These are phyloP conservation scores for Mucor circinelloides DNA, from an alignment of 371 early-diverging fungal genomes.

Conservation along the genomic window DNA sequence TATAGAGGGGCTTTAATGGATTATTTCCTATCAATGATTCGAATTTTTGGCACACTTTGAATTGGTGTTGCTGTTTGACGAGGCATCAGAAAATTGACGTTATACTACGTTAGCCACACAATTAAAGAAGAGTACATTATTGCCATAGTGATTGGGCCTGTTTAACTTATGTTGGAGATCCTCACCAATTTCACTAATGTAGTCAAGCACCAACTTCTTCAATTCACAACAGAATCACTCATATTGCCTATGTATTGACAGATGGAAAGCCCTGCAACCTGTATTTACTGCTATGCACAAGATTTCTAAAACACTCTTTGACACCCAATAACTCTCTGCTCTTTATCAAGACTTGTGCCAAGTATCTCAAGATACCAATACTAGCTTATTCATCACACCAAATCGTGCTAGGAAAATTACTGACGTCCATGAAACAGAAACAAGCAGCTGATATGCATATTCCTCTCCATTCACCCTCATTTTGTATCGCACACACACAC, in stretches of 20 bases:
- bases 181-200: slow-evolving; percentile 62
- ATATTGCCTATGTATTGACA: too few species aligned
- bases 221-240: slow-evolving; percentile 91
- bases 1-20: slow-evolving; percentile 85
- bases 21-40: slow-evolving; percentile 77
- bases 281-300: slow-evolving; percentile 89
- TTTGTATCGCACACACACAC: too few species aligned
- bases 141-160: slow-evolving; percentile 67
- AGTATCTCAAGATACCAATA: too few species aligned
- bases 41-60: slow-evolving; percentile 73
- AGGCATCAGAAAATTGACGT: slow-evolving; percentile 81
- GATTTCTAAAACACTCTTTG: slow-evolving; percentile 61
- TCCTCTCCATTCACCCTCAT: too few species aligned
- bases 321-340: slow-evolving; percentile 85
- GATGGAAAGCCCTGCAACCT: slow-evolving; percentile 90
- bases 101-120: slow-evolving; percentile 61
- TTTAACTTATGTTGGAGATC: slow-evolving; percentile 67
- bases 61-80: slow-evolving; percentile 70
- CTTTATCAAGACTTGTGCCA: slow-evolving; percentile 96
- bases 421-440: too few species aligned
- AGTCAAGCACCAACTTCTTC: slow-evolving; percentile 81
- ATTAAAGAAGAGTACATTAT: slow-evolving; percentile 92
- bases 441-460: too few species aligned
- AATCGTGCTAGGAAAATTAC: too few species aligned
- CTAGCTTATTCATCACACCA: too few species aligned